Evolutionary conservation across 139 green algal species (phyloP).

Genomic region (Ulvella scutata): DNA sequence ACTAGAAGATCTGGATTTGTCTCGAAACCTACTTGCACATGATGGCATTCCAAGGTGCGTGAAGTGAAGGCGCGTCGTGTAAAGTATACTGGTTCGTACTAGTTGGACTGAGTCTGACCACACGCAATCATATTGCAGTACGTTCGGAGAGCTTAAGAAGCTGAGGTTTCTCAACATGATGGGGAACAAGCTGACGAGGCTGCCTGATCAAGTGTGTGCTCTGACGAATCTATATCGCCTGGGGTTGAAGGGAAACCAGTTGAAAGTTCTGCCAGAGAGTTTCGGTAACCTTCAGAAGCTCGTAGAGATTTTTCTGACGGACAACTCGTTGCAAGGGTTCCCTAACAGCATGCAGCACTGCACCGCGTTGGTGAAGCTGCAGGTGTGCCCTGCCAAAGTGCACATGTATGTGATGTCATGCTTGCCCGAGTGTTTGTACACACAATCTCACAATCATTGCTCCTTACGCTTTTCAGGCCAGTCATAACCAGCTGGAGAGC

Average conservation of each 20-base stretch:
- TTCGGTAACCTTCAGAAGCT: slow-evolving; percentile 20
- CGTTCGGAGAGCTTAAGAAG: neutral
- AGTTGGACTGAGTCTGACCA: no score
- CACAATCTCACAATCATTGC: neutral
- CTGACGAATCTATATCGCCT: slow-evolving; percentile 28
- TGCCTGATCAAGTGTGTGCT: slow-evolving; percentile 27
- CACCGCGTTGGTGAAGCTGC: slow-evolving; percentile 32
- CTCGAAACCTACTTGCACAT: no score
- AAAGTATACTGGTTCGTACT: no score
- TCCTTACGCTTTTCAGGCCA: slow-evolving; percentile 28
- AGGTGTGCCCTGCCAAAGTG: neutral
- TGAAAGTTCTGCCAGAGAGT: slow-evolving; percentile 18
- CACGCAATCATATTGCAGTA: neutral
- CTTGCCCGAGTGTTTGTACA: neutral
- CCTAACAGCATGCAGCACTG: slow-evolving; percentile 17
- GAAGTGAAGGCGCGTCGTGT: no score
- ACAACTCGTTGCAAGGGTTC: slow-evolving; percentile 50
- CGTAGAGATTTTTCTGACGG: slow-evolving; percentile 51
- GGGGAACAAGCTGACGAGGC: slow-evolving; percentile 5
- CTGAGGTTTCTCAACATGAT: neutral
- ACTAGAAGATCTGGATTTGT: no score
- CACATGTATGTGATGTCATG: no score
- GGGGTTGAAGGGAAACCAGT: slow-evolving; percentile 54
- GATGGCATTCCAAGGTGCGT: no score
- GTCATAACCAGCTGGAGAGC: slow-evolving; percentile 47